These are phyloP conservation scores for Cyclanthera cordifolia DNA, from an alignment of 306 rosid species.

Conservation along the genomic window DNA sequence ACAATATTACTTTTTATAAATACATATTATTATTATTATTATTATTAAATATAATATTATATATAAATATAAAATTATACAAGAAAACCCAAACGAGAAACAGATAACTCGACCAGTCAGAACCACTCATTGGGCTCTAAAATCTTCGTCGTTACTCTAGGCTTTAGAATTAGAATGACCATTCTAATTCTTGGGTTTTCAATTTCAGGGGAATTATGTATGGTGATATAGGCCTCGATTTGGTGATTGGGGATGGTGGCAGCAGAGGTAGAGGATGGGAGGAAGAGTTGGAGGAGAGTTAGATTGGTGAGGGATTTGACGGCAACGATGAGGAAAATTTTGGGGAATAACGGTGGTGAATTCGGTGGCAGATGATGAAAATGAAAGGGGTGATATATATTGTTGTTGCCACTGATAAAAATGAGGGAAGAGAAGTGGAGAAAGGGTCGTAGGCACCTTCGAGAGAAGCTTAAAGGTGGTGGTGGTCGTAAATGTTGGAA, in stretches of 20 bases:
- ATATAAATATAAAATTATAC: too few species aligned
- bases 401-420: constrained; percentile 77
- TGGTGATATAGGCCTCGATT: constrained; percentile 57
- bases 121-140: constrained; percentile 54
- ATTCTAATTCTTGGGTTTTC: constrained; percentile 10
- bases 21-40: too few species aligned
- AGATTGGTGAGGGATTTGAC: constrained; percentile 35
- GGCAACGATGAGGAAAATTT: constrained; percentile 32
- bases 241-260: constrained; percentile 1
- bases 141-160: constrained; percentile 33
- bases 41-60: too few species aligned
- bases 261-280: constrained; percentile 28
- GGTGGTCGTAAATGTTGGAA: too few species aligned
- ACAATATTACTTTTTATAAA: too few species aligned
- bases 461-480: constrained; percentile 34
- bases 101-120: constrained; percentile 50
- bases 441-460: constrained; percentile 71
- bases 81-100: constrained; percentile 46
- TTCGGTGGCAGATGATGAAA: constrained; percentile 45
- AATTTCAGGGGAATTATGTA: constrained; percentile 18
- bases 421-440: constrained; percentile 51
- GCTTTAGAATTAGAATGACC: constrained; percentile 41
- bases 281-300: constrained; percentile 45
- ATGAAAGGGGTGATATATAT: constrained; percentile 67
- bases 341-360: constrained; percentile 20